phyloP scores from a whole-genome alignment of 2,329 filamentous ascomycete species.

The Sphaerostilbella broomeana region DNA sequence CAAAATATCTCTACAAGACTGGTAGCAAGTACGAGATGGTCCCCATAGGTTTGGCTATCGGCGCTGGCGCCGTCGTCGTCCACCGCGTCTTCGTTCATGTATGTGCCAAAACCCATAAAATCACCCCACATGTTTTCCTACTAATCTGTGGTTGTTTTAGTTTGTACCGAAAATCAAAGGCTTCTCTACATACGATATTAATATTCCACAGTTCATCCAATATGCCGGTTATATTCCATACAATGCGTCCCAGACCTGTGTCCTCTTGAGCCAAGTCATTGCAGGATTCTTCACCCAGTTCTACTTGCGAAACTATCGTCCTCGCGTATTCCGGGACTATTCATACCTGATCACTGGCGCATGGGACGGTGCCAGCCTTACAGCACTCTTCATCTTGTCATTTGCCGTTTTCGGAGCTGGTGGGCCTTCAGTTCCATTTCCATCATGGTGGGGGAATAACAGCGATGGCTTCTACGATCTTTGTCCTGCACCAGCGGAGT shows the following conservation, averaged over 20 bases:
- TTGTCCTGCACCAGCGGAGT: conserved; percentile 35
- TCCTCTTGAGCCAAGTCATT: conserved; percentile 40
- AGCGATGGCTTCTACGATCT: conserved; percentile 40
- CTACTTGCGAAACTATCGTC: conserved; percentile 46
- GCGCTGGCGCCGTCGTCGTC: conserved; percentile 35
- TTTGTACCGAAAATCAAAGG: conserved; percentile 40
- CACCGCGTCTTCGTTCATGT: conserved; percentile 40
- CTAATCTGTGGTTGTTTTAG: conserved; percentile 21
- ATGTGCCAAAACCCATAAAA: conserved; percentile 14
- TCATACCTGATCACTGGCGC: conserved; percentile 47
- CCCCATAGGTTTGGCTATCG: conserved; percentile 44
- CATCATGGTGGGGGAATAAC: conserved; percentile 51
- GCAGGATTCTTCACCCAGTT: conserved; percentile 44
- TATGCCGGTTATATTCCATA: conserved; percentile 49
- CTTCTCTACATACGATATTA: conserved; percentile 38
- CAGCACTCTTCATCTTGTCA: conserved; percentile 45
- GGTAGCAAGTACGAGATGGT: conserved; percentile 40
- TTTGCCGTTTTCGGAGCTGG: conserved; percentile 51
- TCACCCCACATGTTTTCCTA: no score
- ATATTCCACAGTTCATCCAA: conserved; percentile 48
- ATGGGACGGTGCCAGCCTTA: conserved; percentile 44
- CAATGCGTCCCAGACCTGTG: conserved; percentile 49
- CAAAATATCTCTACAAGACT: conserved; percentile 45
- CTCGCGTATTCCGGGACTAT: conserved; percentile 47
- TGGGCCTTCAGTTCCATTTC: conserved; percentile 37